A percentile compares a stretch with the other conserved stretches of the same genome.
These are phyloP conservation scores for Phytophthora citricola DNA, from an alignment of 352 stramenopile species.

Conservation along the genomic window DNA sequence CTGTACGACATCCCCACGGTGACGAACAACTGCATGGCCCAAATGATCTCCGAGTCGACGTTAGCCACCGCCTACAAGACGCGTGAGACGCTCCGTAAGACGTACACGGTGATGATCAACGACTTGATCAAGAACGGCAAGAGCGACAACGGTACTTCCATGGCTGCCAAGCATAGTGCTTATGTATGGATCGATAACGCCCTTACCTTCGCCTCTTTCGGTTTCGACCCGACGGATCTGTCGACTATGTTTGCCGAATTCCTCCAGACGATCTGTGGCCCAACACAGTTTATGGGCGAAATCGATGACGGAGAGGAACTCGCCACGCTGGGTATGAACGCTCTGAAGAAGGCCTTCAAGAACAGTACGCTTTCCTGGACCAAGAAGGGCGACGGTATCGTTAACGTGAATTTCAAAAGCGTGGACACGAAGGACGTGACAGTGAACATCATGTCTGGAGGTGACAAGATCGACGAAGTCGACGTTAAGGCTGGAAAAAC, in stretches of 20 bases:
- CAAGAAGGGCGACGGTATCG: slow-evolving; percentile 29
- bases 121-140: slow-evolving; percentile 42
- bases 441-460: background rate
- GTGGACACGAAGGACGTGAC: slow-evolving; percentile 41
- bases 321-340: slow-evolving; percentile 43
- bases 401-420: slow-evolving; percentile 47
- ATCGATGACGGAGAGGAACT: slow-evolving; percentile 47
- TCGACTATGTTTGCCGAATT: slow-evolving; percentile 46
- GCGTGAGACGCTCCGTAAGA: slow-evolving; percentile 52
- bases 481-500: slow-evolving; percentile 34
- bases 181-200: slow-evolving; percentile 43
- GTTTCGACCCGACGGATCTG: slow-evolving; percentile 46
- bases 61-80: slow-evolving; percentile 31
- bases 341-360: slow-evolving; percentile 46
- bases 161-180: slow-evolving; percentile 32
- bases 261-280: slow-evolving; percentile 58
- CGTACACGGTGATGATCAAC: slow-evolving; percentile 47
- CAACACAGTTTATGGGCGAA: slow-evolving; percentile 48
- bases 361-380: slow-evolving; percentile 43
- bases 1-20: slow-evolving; percentile 54
- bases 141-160: slow-evolving; percentile 33
- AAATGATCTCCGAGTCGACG: slow-evolving; percentile 29
- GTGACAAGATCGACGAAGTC: slow-evolving; percentile 39
- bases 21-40: slow-evolving; percentile 42
- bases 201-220: slow-evolving; percentile 39